Evolutionary conservation across 179 eudicot genomes (phyloP), one percentile per base, ranked within the genome.

Genomic region (Silene noctiflora): DNA sequence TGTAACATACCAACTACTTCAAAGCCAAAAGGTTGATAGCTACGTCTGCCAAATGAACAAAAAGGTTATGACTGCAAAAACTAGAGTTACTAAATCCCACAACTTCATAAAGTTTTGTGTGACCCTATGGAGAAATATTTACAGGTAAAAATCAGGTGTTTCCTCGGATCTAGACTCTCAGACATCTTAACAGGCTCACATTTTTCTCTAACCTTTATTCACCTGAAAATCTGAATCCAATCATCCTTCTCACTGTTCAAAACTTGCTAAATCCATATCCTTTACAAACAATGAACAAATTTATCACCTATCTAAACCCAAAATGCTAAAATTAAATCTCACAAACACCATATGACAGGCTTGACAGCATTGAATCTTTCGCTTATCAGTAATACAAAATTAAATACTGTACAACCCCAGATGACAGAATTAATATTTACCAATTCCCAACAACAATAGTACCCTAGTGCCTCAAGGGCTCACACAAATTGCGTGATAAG

Each of bases 101-200:
- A 67, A 42, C 13, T 42, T 42, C 48, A 65, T 21, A 11, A 19
- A 1, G 64, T 60, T 8, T 19, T 60, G 29, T 14, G 12, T 60
- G 9, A 10, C 64, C 12, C 64, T 20, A 20, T 20, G 9, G 48
- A 42, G 48, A 60, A 60, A 60, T 3, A 1, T 2, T 53, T 14
- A 14, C 59, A 69, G 39, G 59, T 56, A 58, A 22, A 51, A 42
- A 58, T 17, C 60, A 5, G 11, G 53, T 20, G 22, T 42, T 67
- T 67, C n/a, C 33, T 44, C 16, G 73, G 35, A 61, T 70, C 80
- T 70, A 19, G 14, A 5, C 39, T 24, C 29, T 22, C 42, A 53
- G 1, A 20, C 17, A 35, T 35, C 42, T 35, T 16, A 46, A 46
- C 53, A 60, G 24, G 4, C 68, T 29, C 59, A 46, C 68, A 63